Evolutionary conservation across 148 eudicot species (phyloP), one percentile per base, ranked within the genome.

Genomic region (Chenopodium berlandieri): DNA sequence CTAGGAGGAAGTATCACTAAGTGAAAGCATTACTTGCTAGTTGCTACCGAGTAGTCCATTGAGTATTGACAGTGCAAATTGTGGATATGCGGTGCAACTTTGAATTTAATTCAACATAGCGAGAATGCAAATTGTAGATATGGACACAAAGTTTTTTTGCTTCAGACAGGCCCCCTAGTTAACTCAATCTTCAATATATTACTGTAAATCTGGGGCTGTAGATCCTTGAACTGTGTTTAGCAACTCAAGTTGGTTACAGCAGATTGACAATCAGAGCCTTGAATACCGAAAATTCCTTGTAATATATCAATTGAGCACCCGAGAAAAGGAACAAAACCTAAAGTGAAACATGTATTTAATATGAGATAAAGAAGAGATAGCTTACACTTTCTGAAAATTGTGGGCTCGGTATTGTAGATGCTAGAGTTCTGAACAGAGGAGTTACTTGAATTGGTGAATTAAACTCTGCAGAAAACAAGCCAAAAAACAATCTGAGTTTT

Each of bases 301-400:
- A 71, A 37, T 23, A 16, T 37, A 71, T 71, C 9, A 48, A 71
- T 40, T 1, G 60, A 73, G 48, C 60, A 47, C 76, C 58, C 56
- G 25, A 46, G 32, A 47, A 11, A 47, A 23, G 9, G 23, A 48
- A 2, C 5, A 40, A 4, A n/a, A 2, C 0, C 46, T 23, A 13
- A 11, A 9, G 4, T 12, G 23, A 25, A n/a, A 73, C 25, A 19
- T 71, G 52, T 23, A 75, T n/a, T 62, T 13, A 40, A 32, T 19
- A 7, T 40, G 22, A 72, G 73, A 20, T 32, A 85, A 84, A 77
- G 71, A 71, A 72, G 75, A 68, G 58, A 80, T 23, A 66, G 88
- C 99, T 91, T 88, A 96, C 99, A 85, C 99, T 96, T 89, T 96
- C 99, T 75, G 98, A 92, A 84, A 96, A 96, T 63, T 94, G 93